These are phyloP conservation scores for Diaporthe sp. DNA, from an alignment of 2,329 filamentous ascomycete species.

Conservation along the genomic window DNA sequence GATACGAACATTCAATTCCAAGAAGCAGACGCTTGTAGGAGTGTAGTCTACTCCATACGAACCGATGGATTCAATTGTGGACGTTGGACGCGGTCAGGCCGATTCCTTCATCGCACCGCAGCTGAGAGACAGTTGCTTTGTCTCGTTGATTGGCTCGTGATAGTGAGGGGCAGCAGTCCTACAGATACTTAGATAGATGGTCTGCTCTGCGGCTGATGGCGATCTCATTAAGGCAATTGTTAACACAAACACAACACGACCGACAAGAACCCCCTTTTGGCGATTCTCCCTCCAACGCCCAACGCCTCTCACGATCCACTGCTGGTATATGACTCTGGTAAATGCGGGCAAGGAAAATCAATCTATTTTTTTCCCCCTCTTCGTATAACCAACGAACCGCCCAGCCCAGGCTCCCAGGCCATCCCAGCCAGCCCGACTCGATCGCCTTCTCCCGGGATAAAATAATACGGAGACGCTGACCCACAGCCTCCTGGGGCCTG, in stretches of 20 bases:
- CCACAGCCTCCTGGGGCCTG: constrained; percentile 40
- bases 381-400: neutral
- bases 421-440: constrained; percentile 20
- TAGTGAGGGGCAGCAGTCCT: constrained; percentile 32
- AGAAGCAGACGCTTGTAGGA: neutral
- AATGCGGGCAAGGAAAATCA: neutral
- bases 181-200: neutral
- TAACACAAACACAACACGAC: neutral
- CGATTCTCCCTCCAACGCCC: neutral
- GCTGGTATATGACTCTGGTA: constrained; percentile 9
- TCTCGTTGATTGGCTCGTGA: constrained; percentile 32
- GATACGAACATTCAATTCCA: neutral
- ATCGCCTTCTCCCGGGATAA: constrained; percentile 38
- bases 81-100: neutral
- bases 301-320: neutral
- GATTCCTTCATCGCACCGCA: constrained; percentile 17
- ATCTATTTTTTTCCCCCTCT: neutral
- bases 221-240: neutral
- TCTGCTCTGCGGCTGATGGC: constrained; percentile 19
- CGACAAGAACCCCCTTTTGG: neutral
- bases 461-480: constrained; percentile 42
- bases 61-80: neutral
- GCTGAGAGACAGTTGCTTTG: neutral
- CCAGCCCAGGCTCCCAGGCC: constrained; percentile 8
- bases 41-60: neutral